Conservation (phyloP, 441 rosid genomes). For the Iberis amara region DNA sequence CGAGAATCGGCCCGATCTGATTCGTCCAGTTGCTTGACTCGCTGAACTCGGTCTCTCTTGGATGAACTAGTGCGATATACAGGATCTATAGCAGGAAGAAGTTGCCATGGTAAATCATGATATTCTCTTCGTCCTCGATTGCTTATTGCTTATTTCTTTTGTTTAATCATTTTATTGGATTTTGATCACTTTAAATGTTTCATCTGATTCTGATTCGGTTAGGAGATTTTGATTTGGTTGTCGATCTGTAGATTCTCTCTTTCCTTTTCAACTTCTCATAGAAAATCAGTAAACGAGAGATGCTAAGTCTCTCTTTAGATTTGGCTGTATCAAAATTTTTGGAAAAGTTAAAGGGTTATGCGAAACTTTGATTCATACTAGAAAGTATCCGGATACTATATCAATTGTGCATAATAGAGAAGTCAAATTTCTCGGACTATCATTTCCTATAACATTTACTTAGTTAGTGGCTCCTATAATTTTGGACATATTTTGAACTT, state of each 20-base stretch:
- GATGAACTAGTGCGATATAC: constrained; percentile 20
- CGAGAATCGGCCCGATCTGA: constrained; percentile 30
- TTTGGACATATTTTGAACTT: constrained; percentile 6
- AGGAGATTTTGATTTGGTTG: constrained; percentile 4
- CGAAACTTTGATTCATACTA: too few species aligned
- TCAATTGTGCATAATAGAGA: too few species aligned
- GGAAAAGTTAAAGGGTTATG: too few species aligned
- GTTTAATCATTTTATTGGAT: not conserved
- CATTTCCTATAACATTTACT: too few species aligned
- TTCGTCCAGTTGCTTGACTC: constrained; percentile 11
- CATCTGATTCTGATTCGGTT: constrained; percentile 13
- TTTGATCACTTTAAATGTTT: not conserved
- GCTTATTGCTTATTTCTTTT: not conserved
- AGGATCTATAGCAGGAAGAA: constrained; percentile 9
- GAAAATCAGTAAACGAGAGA: not conserved
- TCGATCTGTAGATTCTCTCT: constrained; percentile 2
- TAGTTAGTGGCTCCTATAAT: not conserved
- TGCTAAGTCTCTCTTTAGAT: not conserved
- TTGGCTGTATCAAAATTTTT: not conserved
- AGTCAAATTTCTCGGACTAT: too few species aligned
- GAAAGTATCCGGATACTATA: too few species aligned
- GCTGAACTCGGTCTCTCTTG: constrained; percentile 21
- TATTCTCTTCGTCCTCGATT: constrained; percentile 8
- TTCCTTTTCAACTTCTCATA: not conserved
- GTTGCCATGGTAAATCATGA: constrained; percentile 24